These are phyloP conservation scores for Acanthamoeba culbertsoni DNA, from an alignment of 208 protist genomes.

Conservation along the genomic window DNA sequence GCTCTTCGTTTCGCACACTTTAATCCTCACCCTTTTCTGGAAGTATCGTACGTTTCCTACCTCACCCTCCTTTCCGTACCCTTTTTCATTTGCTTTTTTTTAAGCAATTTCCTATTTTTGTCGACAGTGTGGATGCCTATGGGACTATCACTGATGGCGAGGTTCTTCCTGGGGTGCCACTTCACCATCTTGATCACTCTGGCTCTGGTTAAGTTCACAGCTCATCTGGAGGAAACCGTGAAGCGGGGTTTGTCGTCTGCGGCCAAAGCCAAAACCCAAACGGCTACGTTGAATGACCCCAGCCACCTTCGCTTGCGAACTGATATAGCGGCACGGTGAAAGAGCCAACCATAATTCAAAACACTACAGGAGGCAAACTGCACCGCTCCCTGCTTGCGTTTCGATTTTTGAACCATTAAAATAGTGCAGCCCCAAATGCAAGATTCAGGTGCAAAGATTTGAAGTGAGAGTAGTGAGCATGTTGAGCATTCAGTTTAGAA, in stretches of 20 bases:
- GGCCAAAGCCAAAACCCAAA: background rate
- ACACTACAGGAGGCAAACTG: too few relatives aligned
- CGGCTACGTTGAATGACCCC: too few relatives aligned
- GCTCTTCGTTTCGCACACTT: constrained; percentile 1
- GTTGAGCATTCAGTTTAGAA: too few relatives aligned
- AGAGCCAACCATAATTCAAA: too few relatives aligned
- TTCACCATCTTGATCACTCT: background rate
- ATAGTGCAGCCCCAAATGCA: too few relatives aligned
- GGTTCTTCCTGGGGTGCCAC: constrained; percentile 43
- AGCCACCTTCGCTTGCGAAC: background rate
- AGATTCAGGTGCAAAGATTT: too few relatives aligned
- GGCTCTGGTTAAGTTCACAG: background rate
- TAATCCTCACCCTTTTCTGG: constrained; percentile 28
- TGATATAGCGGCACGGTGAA: background rate
- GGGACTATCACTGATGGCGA: background rate
- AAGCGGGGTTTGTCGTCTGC: background rate
- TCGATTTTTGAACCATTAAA: too few relatives aligned
- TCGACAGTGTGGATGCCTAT: constrained; percentile 32
- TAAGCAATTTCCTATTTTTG: background rate
- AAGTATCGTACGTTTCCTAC: background rate
- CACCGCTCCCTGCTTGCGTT: too few relatives aligned
- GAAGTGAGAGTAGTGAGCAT: too few relatives aligned
- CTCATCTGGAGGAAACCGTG: background rate
- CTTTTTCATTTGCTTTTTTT: background rate
- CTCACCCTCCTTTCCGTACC: background rate